Percentiles rank a stretch among this genome's conserved stretches.
These are phyloP conservation scores for Penicillium sp. DNA, from an alignment of 2,329 filamentous ascomycete species.

Conservation along the genomic window DNA sequence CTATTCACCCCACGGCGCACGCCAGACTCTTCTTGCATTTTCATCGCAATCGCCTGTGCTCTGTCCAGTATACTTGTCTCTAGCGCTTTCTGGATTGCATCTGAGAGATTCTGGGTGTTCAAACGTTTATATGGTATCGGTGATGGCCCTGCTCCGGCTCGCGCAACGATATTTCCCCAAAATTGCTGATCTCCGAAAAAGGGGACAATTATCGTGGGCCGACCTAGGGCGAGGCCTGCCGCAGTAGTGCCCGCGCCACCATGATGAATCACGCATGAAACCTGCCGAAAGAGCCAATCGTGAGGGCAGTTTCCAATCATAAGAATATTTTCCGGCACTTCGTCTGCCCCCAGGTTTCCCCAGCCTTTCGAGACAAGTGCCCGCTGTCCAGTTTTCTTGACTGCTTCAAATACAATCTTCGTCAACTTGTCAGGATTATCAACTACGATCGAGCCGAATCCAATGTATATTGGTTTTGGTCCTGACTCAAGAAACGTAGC, in stretches of 20 bases:
- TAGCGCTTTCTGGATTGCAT: conserved; percentile 62
- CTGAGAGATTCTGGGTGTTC: conserved; percentile 65
- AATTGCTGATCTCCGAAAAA: conserved; percentile 85
- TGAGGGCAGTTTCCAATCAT: conserved; percentile 85
- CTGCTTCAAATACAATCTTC: conserved; percentile 68
- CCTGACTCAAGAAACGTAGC: conserved; percentile 66
- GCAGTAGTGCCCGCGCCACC: neutral
- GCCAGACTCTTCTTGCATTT: conserved; percentile 66
- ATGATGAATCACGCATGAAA: conserved; percentile 67
- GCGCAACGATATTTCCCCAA: conserved; percentile 75
- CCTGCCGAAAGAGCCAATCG: conserved; percentile 80
- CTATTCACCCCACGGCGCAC: conserved; percentile 63
- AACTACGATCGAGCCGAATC: conserved; percentile 78
- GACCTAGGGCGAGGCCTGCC: conserved; percentile 69
- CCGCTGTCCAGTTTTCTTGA: conserved; percentile 66
- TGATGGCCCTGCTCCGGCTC: conserved; percentile 68
- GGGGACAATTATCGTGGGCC: conserved; percentile 77
- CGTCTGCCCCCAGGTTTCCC: conserved; percentile 75
- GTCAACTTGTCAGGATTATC: conserved; percentile 73
- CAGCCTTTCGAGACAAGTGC: conserved; percentile 83
- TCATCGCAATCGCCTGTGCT: conserved; percentile 53
- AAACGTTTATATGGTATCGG: conserved; percentile 69
- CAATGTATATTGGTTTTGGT: conserved; percentile 74
- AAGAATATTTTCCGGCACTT: conserved; percentile 69
- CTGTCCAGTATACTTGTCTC: conserved; percentile 57